These are phyloP conservation scores for Puccinellia tenuiflora DNA, from an alignment of 176 grass and related monocot species.

Conservation along the genomic window DNA sequence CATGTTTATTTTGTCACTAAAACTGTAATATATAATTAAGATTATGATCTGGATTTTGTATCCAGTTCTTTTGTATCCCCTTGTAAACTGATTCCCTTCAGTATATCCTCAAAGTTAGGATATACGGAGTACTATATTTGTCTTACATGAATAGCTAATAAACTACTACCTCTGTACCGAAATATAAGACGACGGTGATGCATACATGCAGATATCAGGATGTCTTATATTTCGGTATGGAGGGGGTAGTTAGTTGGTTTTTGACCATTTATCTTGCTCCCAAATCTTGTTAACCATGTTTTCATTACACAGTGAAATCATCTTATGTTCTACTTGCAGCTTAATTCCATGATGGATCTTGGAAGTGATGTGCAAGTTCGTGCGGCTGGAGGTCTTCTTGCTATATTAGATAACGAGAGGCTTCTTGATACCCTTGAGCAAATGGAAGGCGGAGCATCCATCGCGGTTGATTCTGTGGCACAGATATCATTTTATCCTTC, in stretches of 20 bases:
- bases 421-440: conserved; percentile 82
- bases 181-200: too few species aligned
- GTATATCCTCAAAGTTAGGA: not conserved
- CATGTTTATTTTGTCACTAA: not conserved
- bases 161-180: too few species aligned
- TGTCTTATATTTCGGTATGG: too few species aligned
- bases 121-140: not conserved
- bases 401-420: conserved; percentile 90
- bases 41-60: not conserved
- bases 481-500: conserved; percentile 96
- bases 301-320: not conserved
- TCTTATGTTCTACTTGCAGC: conserved; percentile 47
- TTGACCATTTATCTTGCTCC: not conserved
- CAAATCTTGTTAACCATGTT: conserved; percentile 12
- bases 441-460: conserved; percentile 83
- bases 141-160: not conserved
- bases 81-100: not conserved
- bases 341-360: conserved; percentile 99
- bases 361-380: conserved; percentile 96
- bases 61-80: not conserved
- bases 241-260: not conserved
- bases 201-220: too few species aligned
- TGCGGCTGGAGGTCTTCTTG: conserved; percentile 90
- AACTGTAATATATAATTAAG: not conserved
- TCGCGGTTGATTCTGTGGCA: conserved; percentile 72